Evolutionary conservation across 306 rosid genomes (phyloP), one percentile per base, ranked within the genome.

Genomic region (Coriaria nepalensis): DNA sequence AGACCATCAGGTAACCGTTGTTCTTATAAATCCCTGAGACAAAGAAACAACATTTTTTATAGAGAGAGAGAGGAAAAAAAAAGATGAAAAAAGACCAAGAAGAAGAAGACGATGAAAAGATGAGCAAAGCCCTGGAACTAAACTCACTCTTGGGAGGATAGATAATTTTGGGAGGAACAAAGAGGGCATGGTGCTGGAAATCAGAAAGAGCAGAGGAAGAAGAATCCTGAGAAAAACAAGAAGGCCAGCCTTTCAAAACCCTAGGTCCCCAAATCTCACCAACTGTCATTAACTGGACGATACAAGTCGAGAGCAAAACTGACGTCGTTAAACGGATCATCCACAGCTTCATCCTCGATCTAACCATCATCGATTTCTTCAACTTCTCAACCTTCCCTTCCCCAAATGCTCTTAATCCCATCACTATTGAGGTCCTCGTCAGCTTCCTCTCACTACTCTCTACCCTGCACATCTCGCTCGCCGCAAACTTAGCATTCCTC

Each of bases 201-300:
- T 52, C 79, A n/a, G 70, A 50, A 0, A 62, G 52, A 11, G 62
- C 71, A 35, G 47, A 50, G 0, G 69, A 70, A 0, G 78, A 71
- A 9, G 80, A 74, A 49, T 81, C 93, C 52, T 73, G 81, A 36
- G 83, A 62, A 47, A 90, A 90, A 58, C 95, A 90, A 33, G 98
- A 82, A 49, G 98, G 98, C 98, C 98, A 90, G 5, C 98, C 98
- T 50, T 85, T 90, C 80, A 90, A 77, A 63, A 79, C 94, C 74
- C 95, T 75, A 4, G 98, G 98, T 20, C 92, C 92, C 98, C 98
- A 90, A 65, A 77, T 62, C 61, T 90, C 92, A 14, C 98, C 95
- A 38, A 90, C 54, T 6, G 95, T 80, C 44, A 87, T 90, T 52
- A 90, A 71, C 74, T 90, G 98, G 37, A 90, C 94, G 32, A 90